These are phyloP conservation scores for Antrodiella citrinella DNA, from an alignment of 768 basidiomycete genomes.

Conservation along the genomic window DNA sequence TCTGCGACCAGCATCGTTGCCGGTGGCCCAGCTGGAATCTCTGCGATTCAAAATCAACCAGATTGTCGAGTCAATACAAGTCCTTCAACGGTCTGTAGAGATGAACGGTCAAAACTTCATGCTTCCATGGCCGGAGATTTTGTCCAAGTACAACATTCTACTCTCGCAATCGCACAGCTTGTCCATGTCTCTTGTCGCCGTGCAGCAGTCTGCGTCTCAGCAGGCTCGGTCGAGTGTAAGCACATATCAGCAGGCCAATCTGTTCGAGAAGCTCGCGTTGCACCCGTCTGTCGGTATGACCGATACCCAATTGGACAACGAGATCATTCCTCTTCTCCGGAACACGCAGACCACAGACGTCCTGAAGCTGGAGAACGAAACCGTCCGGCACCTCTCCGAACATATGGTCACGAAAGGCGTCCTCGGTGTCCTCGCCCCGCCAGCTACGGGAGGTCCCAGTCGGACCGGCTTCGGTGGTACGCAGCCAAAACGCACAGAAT, in stretches of 20 bases:
- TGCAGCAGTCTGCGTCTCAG: slow-evolving; percentile 9
- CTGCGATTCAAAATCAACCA: slow-evolving; percentile 70
- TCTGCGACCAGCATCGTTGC: slow-evolving; percentile 33
- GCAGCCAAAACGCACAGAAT: slow-evolving; percentile 30
- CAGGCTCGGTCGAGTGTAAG: slow-evolving; percentile 4
- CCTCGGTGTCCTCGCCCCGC: slow-evolving; percentile 26
- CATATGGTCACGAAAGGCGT: slow-evolving; percentile 38
- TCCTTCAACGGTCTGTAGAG: slow-evolving; percentile 57
- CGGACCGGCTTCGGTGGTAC: slow-evolving; percentile 14
- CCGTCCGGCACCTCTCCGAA: slow-evolving; percentile 60
- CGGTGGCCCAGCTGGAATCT: slow-evolving; percentile 67
- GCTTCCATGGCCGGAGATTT: slow-evolving; percentile 80
- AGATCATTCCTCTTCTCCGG: slow-evolving; percentile 65
- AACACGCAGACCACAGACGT: slow-evolving; percentile 79
- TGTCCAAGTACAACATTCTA: slow-evolving; percentile 79
- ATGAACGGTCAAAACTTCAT: slow-evolving; percentile 48
- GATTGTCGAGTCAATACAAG: slow-evolving; percentile 69
- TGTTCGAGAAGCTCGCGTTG: slow-evolving; percentile 58
- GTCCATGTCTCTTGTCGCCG: slow-evolving; percentile 48
- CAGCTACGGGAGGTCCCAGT: slow-evolving; percentile 13
- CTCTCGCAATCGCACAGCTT: slow-evolving; percentile 79
- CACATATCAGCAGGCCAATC: slow-evolving; percentile 26
- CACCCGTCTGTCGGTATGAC: slow-evolving; percentile 53
- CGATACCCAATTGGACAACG: slow-evolving; percentile 64
- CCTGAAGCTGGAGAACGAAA: slow-evolving; percentile 59